Evolutionary conservation across 768 basidiomycete genomes (phyloP), one percentile per base, ranked within the genome.

Genomic region (Boletus tylopilopsis): DNA sequence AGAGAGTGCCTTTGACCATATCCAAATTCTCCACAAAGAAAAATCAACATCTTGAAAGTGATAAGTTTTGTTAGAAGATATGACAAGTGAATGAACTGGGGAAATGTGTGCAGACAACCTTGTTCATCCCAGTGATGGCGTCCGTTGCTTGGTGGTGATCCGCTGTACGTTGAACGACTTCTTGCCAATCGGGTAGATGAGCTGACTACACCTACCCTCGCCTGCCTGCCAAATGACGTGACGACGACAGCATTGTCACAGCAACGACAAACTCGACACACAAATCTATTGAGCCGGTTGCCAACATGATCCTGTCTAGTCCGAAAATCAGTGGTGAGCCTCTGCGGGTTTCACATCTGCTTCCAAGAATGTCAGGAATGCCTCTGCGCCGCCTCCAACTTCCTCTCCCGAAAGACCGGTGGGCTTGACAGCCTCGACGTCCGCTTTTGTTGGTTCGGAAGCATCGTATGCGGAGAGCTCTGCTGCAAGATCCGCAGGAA

Each of bases 401-500:
- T 65, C 53, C 29, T 69, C 61, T 30, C 47, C 61, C 2, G 54
- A 42, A 16, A 57, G 22, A 46, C 40, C 39, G 29, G 54, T 44
- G 7, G 53, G 19, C 54, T 78, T 70, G 45, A 58, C 68, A 2
- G 63, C 66, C 41, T 69, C 71, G 41, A 69, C 72, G 21, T 74
- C 74, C 38, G 77, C 75, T 44, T 74, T 64, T 19, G 75, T 73
- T 45, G 92, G 91, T 67, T 95, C 90, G 15, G 81, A 68, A 15
- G 82, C 75, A 55, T 96, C 94, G 69, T 96, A 99, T 30, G 86
- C 84, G 2, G 84, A 65, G 50, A 97, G 84, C 60, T 95, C 92
- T 18, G 85, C 69, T n/a, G 95, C 91, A 56, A 98, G 83, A 71
- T 94, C 86, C 42, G 76, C 66, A 43, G 94, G 91, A 41, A 96